Conservation (phyloP, 176 grass and related monocot species). For the Carex littledalei region DNA sequence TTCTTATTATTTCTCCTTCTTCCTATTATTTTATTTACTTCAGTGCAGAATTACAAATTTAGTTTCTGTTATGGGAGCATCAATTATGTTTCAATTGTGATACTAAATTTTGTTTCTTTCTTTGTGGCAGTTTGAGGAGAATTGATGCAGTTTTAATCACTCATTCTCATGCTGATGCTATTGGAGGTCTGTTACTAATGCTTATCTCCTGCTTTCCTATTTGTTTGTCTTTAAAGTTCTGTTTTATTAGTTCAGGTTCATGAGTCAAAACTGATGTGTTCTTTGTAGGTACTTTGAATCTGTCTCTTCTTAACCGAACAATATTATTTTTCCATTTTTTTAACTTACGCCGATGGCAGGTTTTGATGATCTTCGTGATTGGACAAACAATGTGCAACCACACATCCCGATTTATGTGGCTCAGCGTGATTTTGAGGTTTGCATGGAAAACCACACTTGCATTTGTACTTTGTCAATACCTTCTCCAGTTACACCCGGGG, state of each 20-base stretch:
- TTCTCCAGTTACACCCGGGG: not conserved
- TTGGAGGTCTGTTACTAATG: conserved; percentile 60
- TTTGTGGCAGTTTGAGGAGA: conserved; percentile 49
- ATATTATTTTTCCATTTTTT: conserved; percentile 8
- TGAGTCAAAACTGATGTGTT: not conserved
- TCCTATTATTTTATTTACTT: not conserved
- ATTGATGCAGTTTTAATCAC: conserved; percentile 83
- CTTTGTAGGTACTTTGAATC: not conserved
- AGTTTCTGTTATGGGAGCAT: not conserved
- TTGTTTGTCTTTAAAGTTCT: too few relatives aligned
- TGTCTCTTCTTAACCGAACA: not conserved
- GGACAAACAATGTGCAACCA: conserved; percentile 88
- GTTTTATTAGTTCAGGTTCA: not conserved
- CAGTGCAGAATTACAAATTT: not conserved
- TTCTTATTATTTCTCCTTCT: too few relatives aligned
- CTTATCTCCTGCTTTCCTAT: too few relatives aligned
- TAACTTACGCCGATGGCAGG: conserved; percentile 46
- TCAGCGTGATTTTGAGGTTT: conserved; percentile 82
- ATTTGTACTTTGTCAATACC: not conserved
- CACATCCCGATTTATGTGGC: conserved; percentile 79
- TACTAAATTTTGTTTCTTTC: conserved; percentile 2
- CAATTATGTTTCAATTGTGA: not conserved
- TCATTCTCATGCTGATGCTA: conserved; percentile 95
- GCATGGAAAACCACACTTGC: not conserved
- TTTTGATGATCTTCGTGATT: conserved; percentile 91